Evolutionary conservation across 306 rosid genomes (phyloP), one percentile per base, ranked within the genome.

Genomic region (Cotoneaster glaucophyllus): DNA sequence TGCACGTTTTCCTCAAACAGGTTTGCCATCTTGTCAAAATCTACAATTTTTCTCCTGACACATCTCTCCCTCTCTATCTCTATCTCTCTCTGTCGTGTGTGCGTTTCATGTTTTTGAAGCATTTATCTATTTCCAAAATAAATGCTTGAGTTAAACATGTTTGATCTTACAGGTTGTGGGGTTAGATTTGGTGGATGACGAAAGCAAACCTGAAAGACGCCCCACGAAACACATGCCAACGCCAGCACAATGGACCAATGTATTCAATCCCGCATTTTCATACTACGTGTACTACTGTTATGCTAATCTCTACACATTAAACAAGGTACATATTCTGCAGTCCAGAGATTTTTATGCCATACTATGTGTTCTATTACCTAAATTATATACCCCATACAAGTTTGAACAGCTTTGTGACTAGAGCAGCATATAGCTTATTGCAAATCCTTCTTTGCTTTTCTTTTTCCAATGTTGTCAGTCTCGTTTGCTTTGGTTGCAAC

Each of bases 141-240:
- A 22, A 66, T 59, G 29, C 53, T 62, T 11, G 59, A 73, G 26
- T 62, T 59, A 29, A 59, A 41, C 5, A 44, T 63, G 45, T 69
- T 74, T 62, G 75, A 75, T 72, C 65, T 57, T 86, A 70, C 70
- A 93, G 98, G 96, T 93, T 73, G 98, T 93, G 71, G 98, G 98
- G 66, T 84, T 91, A 84, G 98, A 93, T 86, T 87, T 93, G 87
- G 98, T 93, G 80, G 98, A 93, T 70, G 98, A 93, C 71, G 98
- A 93, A 80, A 93, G 89, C 88, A 91, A 93, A 79, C 97, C 98
- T 66, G 97, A 93, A 87, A 87, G 98, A 70, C 96, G 98, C n/a
- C 97, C 98, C 10, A 93, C 98, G 74, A 93, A 91, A 81, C 98
- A 95, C 90, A 95, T 95, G 98, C 98, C 93, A 14, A 95, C 97